Conservation (phyloP, 75 land plant genomes). For the Sequoiadendron giganteum region DNA sequence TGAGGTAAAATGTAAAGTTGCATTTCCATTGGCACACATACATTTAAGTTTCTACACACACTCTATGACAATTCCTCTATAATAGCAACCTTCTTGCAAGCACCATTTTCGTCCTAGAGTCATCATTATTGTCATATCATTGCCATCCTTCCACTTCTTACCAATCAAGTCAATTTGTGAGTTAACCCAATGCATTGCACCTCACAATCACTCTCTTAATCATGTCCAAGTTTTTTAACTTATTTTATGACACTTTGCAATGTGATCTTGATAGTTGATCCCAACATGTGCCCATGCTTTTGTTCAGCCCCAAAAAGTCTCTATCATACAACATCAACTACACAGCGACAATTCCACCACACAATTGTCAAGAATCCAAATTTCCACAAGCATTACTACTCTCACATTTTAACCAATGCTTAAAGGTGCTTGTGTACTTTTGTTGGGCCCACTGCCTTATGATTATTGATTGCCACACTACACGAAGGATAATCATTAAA, state of each 20-base stretch:
- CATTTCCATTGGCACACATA: neutral
- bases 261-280: no score
- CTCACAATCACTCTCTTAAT: neutral
- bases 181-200: neutral
- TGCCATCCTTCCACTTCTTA: neutral
- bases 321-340: no score
- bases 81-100: neutral
- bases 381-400: neutral
- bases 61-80: neutral
- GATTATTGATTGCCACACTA: neutral
- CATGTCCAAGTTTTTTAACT: neutral
- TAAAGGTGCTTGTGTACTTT: no score
- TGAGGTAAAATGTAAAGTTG: neutral
- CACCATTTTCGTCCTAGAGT: neutral
- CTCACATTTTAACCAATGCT: neutral
- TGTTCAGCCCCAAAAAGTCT: no score
- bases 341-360: no score
- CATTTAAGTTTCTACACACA: neutral
- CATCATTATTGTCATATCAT: neutral
- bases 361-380: no score
- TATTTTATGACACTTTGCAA: neutral
- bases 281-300: no score
- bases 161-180: neutral
- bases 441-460: no score
- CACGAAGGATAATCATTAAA: neutral